Conservation (phyloP, 495 filamentous ascomycete species). For the Bombardia bombarda region DNA sequence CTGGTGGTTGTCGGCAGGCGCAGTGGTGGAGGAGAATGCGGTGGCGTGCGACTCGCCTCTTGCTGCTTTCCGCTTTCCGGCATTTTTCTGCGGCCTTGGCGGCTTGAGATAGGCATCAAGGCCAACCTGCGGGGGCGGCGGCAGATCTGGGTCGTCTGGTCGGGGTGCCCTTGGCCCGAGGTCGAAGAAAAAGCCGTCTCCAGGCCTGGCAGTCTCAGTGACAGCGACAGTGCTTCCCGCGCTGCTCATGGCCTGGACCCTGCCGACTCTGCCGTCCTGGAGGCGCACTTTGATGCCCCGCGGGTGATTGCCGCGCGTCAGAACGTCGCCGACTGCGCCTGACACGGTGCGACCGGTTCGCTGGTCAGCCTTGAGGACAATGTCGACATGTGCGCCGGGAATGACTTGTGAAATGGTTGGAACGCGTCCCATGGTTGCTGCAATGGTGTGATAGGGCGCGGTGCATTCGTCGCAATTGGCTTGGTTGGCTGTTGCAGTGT, state of each 20-base stretch:
- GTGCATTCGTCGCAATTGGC: too few species aligned
- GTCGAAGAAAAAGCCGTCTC: neutral
- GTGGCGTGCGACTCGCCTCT: too few species aligned
- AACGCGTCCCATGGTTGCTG: slow-evolving; percentile 28
- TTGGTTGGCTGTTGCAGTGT: too few species aligned
- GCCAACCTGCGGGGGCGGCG: slow-evolving; percentile 15
- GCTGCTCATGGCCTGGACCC: slow-evolving; percentile 51
- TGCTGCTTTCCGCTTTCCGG: too few species aligned
- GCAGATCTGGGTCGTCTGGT: slow-evolving; percentile 3
- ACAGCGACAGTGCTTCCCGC: slow-evolving; percentile 6
- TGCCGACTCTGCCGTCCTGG: slow-evolving; percentile 56
- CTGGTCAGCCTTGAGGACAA: slow-evolving; percentile 65
- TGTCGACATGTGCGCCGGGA: slow-evolving; percentile 53
- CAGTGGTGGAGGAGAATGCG: too few species aligned
- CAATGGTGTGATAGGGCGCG: too few species aligned
- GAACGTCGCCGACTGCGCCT: slow-evolving; percentile 51
- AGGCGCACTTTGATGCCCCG: slow-evolving; percentile 70
- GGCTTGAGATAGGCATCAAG: slow-evolving; percentile 39
- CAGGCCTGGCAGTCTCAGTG: neutral
- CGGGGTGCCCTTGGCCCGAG: neutral
- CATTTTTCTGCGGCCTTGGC: too few species aligned
- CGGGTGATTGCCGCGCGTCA: slow-evolving; percentile 66
- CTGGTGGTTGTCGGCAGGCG: too few species aligned
- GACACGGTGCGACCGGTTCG: slow-evolving; percentile 57
- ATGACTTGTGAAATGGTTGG: slow-evolving; percentile 44